Conservation (phyloP, 768 basidiomycete genomes). For the Tricholoma sp. region DNA sequence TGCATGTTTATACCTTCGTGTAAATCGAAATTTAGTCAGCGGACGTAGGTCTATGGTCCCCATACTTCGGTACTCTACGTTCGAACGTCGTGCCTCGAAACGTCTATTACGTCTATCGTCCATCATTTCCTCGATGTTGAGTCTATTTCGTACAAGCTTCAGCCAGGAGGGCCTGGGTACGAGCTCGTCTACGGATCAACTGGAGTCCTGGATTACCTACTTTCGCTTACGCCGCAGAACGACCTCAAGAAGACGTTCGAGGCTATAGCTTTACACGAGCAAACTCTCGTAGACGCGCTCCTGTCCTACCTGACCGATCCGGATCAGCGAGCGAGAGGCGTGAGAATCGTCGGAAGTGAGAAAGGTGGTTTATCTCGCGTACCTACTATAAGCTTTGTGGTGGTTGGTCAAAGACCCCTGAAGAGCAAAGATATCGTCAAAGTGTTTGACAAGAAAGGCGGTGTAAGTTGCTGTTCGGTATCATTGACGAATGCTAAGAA, state of each 20-base stretch:
- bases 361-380: constrained; percentile 37
- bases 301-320: constrained; percentile 49
- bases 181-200: constrained; percentile 61
- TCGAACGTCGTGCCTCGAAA: constrained; percentile 39
- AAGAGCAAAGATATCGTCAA: constrained; percentile 61
- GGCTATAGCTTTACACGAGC: constrained; percentile 60
- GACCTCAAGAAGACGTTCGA: constrained; percentile 47
- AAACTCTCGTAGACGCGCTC: constrained; percentile 47
- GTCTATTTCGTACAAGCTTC: constrained; percentile 52
- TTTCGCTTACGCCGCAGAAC: constrained; percentile 47
- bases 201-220: constrained; percentile 58
- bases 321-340: constrained; percentile 49
- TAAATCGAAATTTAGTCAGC: background rate
- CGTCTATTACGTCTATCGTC: constrained; percentile 51
- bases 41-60: constrained; percentile 64
- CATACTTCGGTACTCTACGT: constrained; percentile 67
- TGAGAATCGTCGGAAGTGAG: constrained; percentile 64
- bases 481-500: background rate
- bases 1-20: background rate
- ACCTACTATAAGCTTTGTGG: constrained; percentile 71
- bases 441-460: constrained; percentile 57
- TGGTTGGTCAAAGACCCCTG: constrained; percentile 50
- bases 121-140: constrained; percentile 65
- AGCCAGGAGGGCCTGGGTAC: constrained; percentile 72
- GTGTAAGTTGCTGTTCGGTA: constrained; percentile 36